Base-by-base conservation (phyloP, 192 early-diverging fungal species). In the Rhizoclosmatium globosum region DNA sequence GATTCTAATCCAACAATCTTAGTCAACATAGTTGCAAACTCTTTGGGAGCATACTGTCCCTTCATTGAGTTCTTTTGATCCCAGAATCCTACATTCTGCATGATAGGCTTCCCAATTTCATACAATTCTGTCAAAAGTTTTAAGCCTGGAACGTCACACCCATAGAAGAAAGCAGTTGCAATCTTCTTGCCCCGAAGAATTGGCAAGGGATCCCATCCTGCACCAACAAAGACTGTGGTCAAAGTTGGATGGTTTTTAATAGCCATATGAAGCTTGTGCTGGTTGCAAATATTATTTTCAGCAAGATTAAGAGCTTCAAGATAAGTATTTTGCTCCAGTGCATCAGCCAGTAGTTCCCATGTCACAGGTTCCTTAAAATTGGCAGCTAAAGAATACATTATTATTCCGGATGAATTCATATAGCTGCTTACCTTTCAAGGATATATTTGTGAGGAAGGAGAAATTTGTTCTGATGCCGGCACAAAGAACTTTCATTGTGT, bases 401-500 rank as follows among this genome's bases (percentile, higher is more conserved):
- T 62, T 39, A 31, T 41, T 21, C 39, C 50, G 71, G 15, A 17
- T 53, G 38, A 19, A 47, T 73, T n/a, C 17, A 65, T 15, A 38
- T 13, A 15, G 13, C 41, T 69, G 17, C 13, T 17, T 62, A 62
- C 60, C 19, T 64, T 76, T 66, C 19, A 76, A 42, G 31, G 15
- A 38, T 9, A 76, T 17, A 39, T 76, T 23, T 3, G 15, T 23
- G 2, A 76, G 39, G 60, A 76, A 76, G 2, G 74, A 67, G 45
- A 43, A 76, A 67, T 67, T 50, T 41, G 47, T 19, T 41, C 6
- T 45, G 17, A 74, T 6, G 38, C 72, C 72, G 3, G n/a, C 31
- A 59, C 19, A 3, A 59, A 76, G 60, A 56, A 76, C 41, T 31
- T 39, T 38, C 74, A 76, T 76, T 11, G 74, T 66, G 11, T 4